Evolutionary conservation across 1,139 yeast genomes (phyloP), one percentile per base, ranked within the genome.

Genomic region (Hyphopichia burtonii): DNA sequence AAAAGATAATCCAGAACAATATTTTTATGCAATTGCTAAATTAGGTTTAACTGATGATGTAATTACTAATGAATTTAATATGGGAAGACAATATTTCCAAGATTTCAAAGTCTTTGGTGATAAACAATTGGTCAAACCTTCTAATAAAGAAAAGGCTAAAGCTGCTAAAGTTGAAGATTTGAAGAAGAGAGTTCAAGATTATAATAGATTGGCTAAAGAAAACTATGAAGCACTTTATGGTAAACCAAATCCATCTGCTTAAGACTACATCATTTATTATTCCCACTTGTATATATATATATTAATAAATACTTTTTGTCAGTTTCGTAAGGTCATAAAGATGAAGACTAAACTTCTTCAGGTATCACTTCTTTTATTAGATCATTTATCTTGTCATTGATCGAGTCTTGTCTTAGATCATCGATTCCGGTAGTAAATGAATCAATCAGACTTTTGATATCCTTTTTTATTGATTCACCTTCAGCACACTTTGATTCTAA

Each of bases 41-140:
- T 74, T 93, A 44, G 98, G 98, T 1, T 74, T 93, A 48, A 82
- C 87, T 27, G 98, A 93, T 63, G 85, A 78, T 47, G 84, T 84
- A 20, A 82, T 90, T 23, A 78, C 78, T 39, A 71, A 78, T 54
- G 97, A 91, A 68, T 91, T 91, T 74, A 83, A 82, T 63, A 78
- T 91, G 83, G 87, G 86, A 53, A 82, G 81, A 61, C 80, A 80
- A 60, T 91, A 91, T 72, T 80, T 89, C 78, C 91, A 87, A 66
- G 87, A 86, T 60, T 87, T 80, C 66, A 76, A 83, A 65, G 84
- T 90, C 61, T 90, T 90, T 81, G 96, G 95, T 37, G 77, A 72
- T 53, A 71, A 71, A 55, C 59, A 61, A 44, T 63, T 73, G 58
- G 67, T 73, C 43, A 70, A 68, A 51, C 56, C 67, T 46, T 67